Base-by-base conservation (phyloP, 768 basidiomycete genomes). In the Tricholoma bakamatsutake region DNA sequence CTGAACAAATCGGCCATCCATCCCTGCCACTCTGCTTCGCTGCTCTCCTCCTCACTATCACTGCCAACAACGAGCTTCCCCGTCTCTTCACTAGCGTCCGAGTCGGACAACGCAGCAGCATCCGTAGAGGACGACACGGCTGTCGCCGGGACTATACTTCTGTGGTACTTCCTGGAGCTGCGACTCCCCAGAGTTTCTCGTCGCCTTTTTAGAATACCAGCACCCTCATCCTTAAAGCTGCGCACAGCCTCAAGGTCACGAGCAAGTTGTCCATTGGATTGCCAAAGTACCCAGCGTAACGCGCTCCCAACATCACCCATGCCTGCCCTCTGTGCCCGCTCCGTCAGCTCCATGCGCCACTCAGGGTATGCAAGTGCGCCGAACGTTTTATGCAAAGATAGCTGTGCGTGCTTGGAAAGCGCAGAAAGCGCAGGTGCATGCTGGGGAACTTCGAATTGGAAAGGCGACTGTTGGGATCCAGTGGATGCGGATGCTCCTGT, bases 11-110 rank as follows among this genome's bases (percentile, higher is more conserved):
- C 85, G 4, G 77, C 78, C 63, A 76, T 71, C 86, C 86, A 88
- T 1, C 80, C 82, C 4, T 79, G 73, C 86, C 86, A 88, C 63
- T 88, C 86, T 18, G 71, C 69, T 64, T 87, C 86, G 60, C 75
- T 77, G 21, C 74, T 79, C 24, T 78, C 73, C 5, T 68, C 73
- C 4, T 73, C 76, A 30, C 71, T 77, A 43, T 73, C 73, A 3
- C 71, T 73, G 24, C 66, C 56, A 8, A 63, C 68, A 10, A 63
- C 57, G 59, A 60, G 51, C 52, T 48, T 59, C 42, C 52, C 61
- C 37, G 48, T 62, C 11, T 62, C 61, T 40, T 71, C 73, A 4
- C 58, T 57, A 33, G 56, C 45, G 33, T 67, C 58, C 40, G 61
- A 63, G n/a, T 59, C 63, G 53, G 62, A 56, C 49, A 59, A 50